A percentile compares a stretch with the other conserved stretches of the same genome.
Evolutionary conservation across 768 basidiomycete species (phyloP).

Genomic region (Trametes coccinea): DNA sequence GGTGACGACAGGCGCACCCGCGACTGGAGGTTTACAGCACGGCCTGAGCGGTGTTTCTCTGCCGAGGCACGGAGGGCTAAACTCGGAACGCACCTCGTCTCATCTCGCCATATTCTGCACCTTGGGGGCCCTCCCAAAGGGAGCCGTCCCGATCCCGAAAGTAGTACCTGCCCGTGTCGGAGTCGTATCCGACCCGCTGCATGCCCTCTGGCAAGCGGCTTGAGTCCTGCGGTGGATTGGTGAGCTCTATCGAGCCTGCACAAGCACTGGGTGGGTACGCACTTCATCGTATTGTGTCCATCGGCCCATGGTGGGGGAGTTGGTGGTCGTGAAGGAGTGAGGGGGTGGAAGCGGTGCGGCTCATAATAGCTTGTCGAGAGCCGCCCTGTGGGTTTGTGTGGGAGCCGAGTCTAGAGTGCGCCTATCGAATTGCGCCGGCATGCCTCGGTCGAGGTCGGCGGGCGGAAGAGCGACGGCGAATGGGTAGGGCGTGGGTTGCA

Average conservation of each 20-base stretch:
- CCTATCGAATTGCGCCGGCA: constrained; percentile 5
- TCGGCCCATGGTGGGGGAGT: constrained; percentile 32
- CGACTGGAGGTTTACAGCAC: constrained; percentile 4
- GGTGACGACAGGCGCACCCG: constrained; percentile 10
- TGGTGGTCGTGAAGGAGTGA: constrained; percentile 13
- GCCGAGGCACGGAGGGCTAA: background rate
- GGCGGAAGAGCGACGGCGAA: background rate
- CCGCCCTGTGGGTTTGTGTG: background rate
- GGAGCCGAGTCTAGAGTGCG: constrained; percentile 2
- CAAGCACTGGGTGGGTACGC: constrained; percentile 5
- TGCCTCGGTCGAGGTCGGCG: constrained; percentile 12
- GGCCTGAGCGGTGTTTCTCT: background rate
- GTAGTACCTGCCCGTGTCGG: constrained; percentile 65
- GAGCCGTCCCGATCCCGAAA: constrained; percentile 58
- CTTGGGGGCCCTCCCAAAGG: constrained; percentile 57
- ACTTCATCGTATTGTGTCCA: constrained; percentile 43
- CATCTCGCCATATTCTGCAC: constrained; percentile 60
- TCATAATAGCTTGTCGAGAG: background rate
- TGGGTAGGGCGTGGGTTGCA: background rate
- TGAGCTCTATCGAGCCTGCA: background rate
- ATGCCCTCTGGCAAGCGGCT: constrained; percentile 54
- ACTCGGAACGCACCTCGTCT: constrained; percentile 37
- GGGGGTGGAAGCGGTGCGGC: background rate
- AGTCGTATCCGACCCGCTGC: constrained; percentile 74
- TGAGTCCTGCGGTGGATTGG: constrained; percentile 40